Base-by-base conservation (phyloP, 1,139 yeast genomes). In the Pichia inconspicua region DNA sequence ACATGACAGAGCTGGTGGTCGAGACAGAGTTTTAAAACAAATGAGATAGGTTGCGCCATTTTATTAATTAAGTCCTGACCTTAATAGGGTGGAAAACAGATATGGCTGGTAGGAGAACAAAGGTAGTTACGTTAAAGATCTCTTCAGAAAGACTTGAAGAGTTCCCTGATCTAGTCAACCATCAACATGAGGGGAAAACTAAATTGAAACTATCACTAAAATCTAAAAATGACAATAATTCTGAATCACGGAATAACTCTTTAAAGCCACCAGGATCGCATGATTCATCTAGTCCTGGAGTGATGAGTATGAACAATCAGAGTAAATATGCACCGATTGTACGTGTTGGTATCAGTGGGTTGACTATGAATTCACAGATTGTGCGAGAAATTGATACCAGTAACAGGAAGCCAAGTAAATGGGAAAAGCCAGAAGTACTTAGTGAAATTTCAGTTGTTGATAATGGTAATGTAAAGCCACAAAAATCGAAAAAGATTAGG, bases 301-400 rank as follows among this genome's bases (percentile, higher is more conserved):
- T 30, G 22, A 14, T 5, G 5, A 12, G n/a, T 14, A 12, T 22
- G 25, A 37, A n/a, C n/a, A 25, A 25, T 15, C 41, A 32, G 22
- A 22, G 27, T 11, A 37, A 37, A 22, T 19, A 15, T 19, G 40
- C 50, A n/a, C 44, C 54, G 7, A 49, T 46, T 32, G 47, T 52
- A 7, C 48, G 58, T 36, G 53, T 51, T 30, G 54, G 53, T 45
- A 36, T 53, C 3, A 46, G 51, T 36, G 58, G 58, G 2, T 42
- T 55, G 25, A 47, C 48, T 5, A 55, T 54, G 57, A 53, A 53
- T 25, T 40, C 57, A 1, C 47, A 43, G 19, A 51, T 53, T 15
- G 48, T 51, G 2, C 42, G 57, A n/a, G 55, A 52, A 14, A 37
- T 56, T 2, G 59, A 55, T 41, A 48, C 46, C 17, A 50, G 53